These are phyloP conservation scores for Kluyveromyces sp. DNA, from an alignment of 1,139 yeast genomes.

Conservation along the genomic window DNA sequence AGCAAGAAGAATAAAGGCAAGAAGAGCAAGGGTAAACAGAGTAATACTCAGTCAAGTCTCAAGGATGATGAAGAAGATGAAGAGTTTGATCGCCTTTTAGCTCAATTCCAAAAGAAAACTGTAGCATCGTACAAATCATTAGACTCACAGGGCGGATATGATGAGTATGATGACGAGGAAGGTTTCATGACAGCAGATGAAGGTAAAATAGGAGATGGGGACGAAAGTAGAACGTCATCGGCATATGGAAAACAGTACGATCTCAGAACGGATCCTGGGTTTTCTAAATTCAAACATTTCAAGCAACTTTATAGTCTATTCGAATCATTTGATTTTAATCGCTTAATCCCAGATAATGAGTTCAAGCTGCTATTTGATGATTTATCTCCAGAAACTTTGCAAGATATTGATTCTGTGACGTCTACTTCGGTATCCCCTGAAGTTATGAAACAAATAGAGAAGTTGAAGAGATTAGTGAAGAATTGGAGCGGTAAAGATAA, in stretches of 20 bases:
- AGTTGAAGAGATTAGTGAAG: constrained; percentile 52
- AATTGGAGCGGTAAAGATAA: constrained; percentile 85
- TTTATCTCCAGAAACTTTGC: constrained; percentile 57
- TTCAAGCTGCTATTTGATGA: constrained; percentile 68
- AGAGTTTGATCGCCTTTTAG: constrained; percentile 26
- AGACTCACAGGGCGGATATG: constrained; percentile 18
- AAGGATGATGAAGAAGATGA: constrained; percentile 22
- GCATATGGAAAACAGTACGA: constrained; percentile 20
- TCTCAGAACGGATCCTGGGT: constrained; percentile 33
- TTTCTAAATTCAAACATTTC: constrained; percentile 38
- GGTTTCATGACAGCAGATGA: constrained; percentile 17
- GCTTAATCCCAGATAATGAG: constrained; percentile 76
- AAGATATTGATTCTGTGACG: constrained; percentile 59
- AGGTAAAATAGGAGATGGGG: constrained; percentile 29
- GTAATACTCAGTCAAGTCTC: constrained; percentile 10
- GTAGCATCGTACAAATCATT: constrained; percentile 11
- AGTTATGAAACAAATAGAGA: constrained; percentile 53
- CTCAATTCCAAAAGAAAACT: constrained; percentile 24
- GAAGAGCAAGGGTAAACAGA: constrained; percentile 10
- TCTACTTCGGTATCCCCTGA: constrained; percentile 56
- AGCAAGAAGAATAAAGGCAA: constrained; percentile 8
- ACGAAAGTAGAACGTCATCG: constrained; percentile 31
- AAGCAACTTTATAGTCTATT: constrained; percentile 33
- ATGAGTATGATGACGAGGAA: constrained; percentile 11
- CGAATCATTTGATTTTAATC: constrained; percentile 42